Conservation (phyloP, 805 yeast species). For the Teunomyces atbi region DNA sequence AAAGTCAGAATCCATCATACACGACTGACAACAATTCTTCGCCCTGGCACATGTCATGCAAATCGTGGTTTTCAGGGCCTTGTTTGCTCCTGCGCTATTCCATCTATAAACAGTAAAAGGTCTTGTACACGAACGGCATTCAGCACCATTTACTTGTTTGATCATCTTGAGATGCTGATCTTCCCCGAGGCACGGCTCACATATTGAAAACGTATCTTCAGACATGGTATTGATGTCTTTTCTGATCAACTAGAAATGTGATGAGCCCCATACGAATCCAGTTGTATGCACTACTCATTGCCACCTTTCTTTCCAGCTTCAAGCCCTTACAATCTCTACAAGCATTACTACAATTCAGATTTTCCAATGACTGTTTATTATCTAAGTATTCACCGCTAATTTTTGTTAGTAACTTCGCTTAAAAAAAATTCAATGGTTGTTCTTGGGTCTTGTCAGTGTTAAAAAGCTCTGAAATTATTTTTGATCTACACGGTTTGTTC, state of each 20-base stretch:
- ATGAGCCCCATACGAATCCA: background rate
- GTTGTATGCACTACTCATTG: slow-evolving; percentile 3
- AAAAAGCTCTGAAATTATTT: slow-evolving; percentile 63
- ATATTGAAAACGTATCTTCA: slow-evolving; percentile 50
- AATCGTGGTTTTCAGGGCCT: slow-evolving; percentile 60
- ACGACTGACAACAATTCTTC: slow-evolving; percentile 82
- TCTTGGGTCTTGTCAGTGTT: slow-evolving; percentile 48
- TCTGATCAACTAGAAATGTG: background rate
- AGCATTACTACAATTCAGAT: background rate
- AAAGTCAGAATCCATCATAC: slow-evolving; percentile 78
- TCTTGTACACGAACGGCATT: slow-evolving; percentile 81
- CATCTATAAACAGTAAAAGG: slow-evolving; percentile 82
- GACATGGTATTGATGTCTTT: background rate
- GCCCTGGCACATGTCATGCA: slow-evolving; percentile 79
- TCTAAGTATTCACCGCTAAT: slow-evolving; percentile 5
- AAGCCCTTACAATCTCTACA: background rate
- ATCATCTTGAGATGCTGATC: slow-evolving; percentile 68
- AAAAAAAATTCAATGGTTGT: background rate
- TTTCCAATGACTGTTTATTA: slow-evolving; percentile 1
- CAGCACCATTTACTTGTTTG: slow-evolving; percentile 68
- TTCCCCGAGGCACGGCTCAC: slow-evolving; percentile 71
- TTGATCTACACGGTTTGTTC: slow-evolving; percentile 57
- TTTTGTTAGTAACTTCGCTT: slow-evolving; percentile 5
- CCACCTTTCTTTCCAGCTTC: background rate
- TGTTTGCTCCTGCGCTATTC: slow-evolving; percentile 49